Percentiles rank a stretch among this genome's conserved stretches.
Conservation (phyloP, 441 rosid species). For the Populus hybrid region DNA sequence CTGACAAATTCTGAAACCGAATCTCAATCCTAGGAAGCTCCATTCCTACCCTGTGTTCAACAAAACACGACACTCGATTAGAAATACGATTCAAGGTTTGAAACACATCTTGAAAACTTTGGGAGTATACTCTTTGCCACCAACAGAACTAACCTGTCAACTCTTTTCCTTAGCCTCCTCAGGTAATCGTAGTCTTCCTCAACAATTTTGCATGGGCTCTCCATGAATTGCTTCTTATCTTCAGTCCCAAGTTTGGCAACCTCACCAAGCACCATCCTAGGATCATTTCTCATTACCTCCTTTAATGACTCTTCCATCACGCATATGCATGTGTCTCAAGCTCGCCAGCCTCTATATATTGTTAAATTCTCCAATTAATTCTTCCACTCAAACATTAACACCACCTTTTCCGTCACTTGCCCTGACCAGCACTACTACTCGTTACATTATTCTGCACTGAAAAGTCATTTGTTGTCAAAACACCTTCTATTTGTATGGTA, state of each 20-base stretch:
- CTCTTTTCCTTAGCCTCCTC: conserved; percentile 34
- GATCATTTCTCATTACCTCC: conserved; percentile 34
- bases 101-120: not conserved
- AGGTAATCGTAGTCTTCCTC: conserved; percentile 38
- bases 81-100: not conserved
- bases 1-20: conserved; percentile 40
- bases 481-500: not conserved
- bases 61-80: not conserved
- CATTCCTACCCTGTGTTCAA: conserved; percentile 51
- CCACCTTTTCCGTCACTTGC: not conserved
- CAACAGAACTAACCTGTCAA: conserved; percentile 23
- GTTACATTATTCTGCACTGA: not conserved
- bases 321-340: conserved; percentile 13
- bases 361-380: conserved; percentile 40
- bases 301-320: conserved; percentile 29
- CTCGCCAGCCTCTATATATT: conserved; percentile 38
- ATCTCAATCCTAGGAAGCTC: conserved; percentile 54
- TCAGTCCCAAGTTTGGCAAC: conserved; percentile 31
- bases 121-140: not conserved
- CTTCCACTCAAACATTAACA: conserved; percentile 22
- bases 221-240: conserved; percentile 33
- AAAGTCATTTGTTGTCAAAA: not conserved
- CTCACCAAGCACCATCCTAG: conserved; percentile 23
- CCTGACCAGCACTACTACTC: not conserved
- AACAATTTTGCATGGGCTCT: conserved; percentile 29